These are phyloP conservation scores for Fusarium dlaminii DNA, from an alignment of 2,329 filamentous ascomycete species.

Conservation along the genomic window DNA sequence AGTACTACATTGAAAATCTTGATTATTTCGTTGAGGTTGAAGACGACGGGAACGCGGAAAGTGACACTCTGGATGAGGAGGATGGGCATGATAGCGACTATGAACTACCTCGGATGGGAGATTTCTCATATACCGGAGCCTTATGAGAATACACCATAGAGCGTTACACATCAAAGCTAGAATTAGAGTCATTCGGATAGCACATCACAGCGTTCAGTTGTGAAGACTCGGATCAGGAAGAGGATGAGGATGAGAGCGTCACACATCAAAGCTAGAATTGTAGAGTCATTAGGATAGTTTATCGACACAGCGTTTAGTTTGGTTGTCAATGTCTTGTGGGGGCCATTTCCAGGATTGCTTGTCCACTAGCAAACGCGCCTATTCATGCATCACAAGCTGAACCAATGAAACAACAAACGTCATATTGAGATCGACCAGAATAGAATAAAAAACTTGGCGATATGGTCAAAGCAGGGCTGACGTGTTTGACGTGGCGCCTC, in stretches of 20 bases:
- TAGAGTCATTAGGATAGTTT: not conserved
- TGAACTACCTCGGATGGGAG: not conserved
- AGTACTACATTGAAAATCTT: not conserved
- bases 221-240: not conserved
- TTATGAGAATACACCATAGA: not conserved
- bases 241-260: not conserved
- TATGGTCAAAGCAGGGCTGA: constrained; percentile 35
- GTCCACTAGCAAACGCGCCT: not conserved
- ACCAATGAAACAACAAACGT: constrained; percentile 24
- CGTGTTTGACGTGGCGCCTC: constrained; percentile 35
- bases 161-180: not conserved
- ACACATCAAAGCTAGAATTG: not conserved
- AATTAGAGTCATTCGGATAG: not conserved
- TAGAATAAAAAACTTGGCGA: constrained; percentile 27
- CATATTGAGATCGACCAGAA: constrained; percentile 21
- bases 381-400: constrained; percentile 19
- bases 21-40: not conserved
- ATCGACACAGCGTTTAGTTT: not conserved
- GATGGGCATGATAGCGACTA: not conserved
- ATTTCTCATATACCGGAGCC: not conserved
- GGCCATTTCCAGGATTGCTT: not conserved
- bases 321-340: not conserved
- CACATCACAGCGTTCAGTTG: not conserved
- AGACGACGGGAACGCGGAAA: no score
- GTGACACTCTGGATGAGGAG: not conserved